These are phyloP conservation scores for Hanseniaspora singularis DNA, from an alignment of 805 yeast species.

Conservation along the genomic window DNA sequence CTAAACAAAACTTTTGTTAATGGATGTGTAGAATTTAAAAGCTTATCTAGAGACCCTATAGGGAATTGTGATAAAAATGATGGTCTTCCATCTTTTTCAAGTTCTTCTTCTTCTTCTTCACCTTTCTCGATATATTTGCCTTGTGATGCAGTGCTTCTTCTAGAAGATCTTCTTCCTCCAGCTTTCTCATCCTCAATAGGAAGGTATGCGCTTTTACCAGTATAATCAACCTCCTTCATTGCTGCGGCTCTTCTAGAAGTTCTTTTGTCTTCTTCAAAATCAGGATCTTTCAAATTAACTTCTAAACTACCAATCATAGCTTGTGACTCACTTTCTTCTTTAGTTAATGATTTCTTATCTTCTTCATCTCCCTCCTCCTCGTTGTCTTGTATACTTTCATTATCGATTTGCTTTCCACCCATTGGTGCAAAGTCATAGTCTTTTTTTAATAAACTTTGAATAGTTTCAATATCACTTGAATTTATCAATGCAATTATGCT, in stretches of 20 bases:
- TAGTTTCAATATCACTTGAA: slow-evolving; percentile 10
- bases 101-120: slow-evolving; percentile 3
- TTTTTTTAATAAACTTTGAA: neutral
- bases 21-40: neutral
- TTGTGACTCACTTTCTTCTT: neutral
- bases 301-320: neutral
- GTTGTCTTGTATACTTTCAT: neutral
- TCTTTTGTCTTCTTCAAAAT: neutral
- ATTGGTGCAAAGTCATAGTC: neutral
- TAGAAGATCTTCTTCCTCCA: neutral
- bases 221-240: slow-evolving; percentile 5
- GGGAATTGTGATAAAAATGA: slow-evolving; percentile 14
- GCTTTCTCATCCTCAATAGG: slow-evolving; percentile 4
- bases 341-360: neutral
- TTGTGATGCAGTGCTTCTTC: neutral
- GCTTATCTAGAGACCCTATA: neutral
- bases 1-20: slow-evolving; percentile 4
- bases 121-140: neutral
- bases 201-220: slow-evolving; percentile 10
- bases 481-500: slow-evolving; percentile 15
- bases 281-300: slow-evolving; percentile 14
- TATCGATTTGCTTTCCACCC: neutral
- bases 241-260: slow-evolving; percentile 8
- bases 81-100: slow-evolving; percentile 2
- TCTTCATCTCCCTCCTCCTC: neutral